Evolutionary conservation across 768 basidiomycete genomes (phyloP).

Genomic region (Rhizopogon vesiculosus): DNA sequence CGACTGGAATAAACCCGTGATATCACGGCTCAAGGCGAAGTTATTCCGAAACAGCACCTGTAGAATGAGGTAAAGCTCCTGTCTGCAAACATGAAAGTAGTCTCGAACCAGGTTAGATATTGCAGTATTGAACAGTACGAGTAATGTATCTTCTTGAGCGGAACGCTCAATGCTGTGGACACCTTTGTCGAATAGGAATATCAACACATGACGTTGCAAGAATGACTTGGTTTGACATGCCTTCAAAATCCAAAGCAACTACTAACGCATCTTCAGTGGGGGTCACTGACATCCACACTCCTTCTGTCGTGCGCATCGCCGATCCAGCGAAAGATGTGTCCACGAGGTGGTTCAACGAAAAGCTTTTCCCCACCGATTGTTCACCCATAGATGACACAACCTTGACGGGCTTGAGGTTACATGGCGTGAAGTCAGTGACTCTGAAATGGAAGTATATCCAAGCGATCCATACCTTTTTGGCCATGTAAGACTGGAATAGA

Average conservation of each 20-base stretch:
- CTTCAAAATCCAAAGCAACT: slow-evolving; percentile 64
- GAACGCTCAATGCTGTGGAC: slow-evolving; percentile 63
- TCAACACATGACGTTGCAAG: slow-evolving; percentile 3
- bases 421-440: not conserved
- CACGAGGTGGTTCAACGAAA: slow-evolving; percentile 51
- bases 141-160: slow-evolving; percentile 56
- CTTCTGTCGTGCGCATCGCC: slow-evolving; percentile 65
- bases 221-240: slow-evolving; percentile 16
- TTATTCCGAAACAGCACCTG: slow-evolving; percentile 65
- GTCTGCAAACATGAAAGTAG: not conserved
- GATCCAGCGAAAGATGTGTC: slow-evolving; percentile 65
- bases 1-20: slow-evolving; percentile 56
- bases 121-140: slow-evolving; percentile 62
- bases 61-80: not conserved
- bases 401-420: slow-evolving; percentile 43
- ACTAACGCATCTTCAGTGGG: slow-evolving; percentile 50
- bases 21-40: slow-evolving; percentile 56
- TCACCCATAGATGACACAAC: slow-evolving; percentile 70
- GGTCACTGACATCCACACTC: slow-evolving; percentile 65
- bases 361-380: slow-evolving; percentile 63
- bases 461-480: slow-evolving; percentile 37
- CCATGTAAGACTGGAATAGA: slow-evolving; percentile 59
- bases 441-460: not conserved
- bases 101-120: slow-evolving; percentile 53
- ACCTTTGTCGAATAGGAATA: slow-evolving; percentile 22